Evolutionary conservation across 805 yeast genomes (phyloP).

Genomic region (Danielozyma ontarioensis): DNA sequence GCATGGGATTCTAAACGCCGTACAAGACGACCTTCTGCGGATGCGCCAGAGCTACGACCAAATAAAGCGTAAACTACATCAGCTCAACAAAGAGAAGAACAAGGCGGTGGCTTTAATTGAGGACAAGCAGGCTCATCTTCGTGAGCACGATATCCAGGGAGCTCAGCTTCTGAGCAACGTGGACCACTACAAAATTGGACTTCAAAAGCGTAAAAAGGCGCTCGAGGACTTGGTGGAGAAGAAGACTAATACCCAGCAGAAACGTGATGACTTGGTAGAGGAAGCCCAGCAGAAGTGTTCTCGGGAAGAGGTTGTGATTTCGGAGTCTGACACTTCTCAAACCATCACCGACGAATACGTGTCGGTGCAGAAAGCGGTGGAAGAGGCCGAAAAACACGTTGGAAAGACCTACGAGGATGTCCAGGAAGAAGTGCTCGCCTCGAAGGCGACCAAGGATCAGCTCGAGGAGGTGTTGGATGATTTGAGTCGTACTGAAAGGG

Average conservation of each 20-base stretch:
- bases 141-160: constrained; percentile 14
- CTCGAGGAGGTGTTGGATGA: constrained; percentile 37
- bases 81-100: constrained; percentile 4
- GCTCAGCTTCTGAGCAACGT: constrained; percentile 3
- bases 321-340: constrained; percentile 39
- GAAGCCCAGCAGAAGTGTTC: constrained; percentile 41
- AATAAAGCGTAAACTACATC: constrained; percentile 8
- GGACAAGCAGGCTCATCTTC: constrained; percentile 9
- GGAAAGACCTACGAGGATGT: constrained; percentile 57
- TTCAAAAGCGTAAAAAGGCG: constrained; percentile 3
- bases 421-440: constrained; percentile 39
- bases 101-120: constrained; percentile 5
- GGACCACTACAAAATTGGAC: constrained; percentile 1
- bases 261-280: constrained; percentile 10
- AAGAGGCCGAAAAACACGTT: constrained; percentile 46
- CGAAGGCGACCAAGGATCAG: constrained; percentile 38
- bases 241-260: constrained; percentile 8
- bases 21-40: constrained; percentile 16
- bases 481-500: constrained; percentile 20
- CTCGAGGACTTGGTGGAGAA: constrained; percentile 10
- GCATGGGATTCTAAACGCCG: constrained; percentile 24
- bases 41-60: constrained; percentile 3
- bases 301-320: constrained; percentile 39
- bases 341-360: constrained; percentile 46
- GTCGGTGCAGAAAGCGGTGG: constrained; percentile 41